Conservation (phyloP, 2,329 filamentous ascomycete species). For the Colletotrichum tabaci region DNA sequence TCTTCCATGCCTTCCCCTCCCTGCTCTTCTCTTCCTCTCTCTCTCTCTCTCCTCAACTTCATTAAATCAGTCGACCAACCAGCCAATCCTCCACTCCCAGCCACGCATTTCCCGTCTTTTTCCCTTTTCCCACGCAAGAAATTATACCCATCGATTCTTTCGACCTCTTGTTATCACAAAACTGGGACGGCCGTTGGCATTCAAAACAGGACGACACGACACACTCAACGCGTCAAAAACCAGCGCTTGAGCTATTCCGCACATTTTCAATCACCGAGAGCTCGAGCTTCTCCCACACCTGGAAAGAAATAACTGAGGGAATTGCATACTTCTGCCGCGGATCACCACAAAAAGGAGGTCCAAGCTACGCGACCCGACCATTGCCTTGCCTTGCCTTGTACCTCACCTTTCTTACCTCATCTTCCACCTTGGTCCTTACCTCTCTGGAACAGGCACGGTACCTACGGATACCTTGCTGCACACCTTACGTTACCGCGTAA, state of each 20-base stretch:
- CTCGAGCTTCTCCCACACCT: constrained; percentile 21
- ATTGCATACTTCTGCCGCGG: constrained; percentile 31
- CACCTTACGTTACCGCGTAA: constrained; percentile 39
- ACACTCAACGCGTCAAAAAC: constrained; percentile 36
- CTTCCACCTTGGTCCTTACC: constrained; percentile 28
- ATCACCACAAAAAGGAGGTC: constrained; percentile 33
- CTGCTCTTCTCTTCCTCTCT: constrained; percentile 26
- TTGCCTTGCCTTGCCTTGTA: constrained; percentile 19
- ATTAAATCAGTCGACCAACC: constrained; percentile 19
- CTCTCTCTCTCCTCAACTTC: constrained; percentile 12
- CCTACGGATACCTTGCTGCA: constrained; percentile 30
- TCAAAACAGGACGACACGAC: constrained; percentile 29
- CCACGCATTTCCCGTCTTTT: constrained; percentile 18
- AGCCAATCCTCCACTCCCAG: constrained; percentile 30
- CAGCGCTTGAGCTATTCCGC: constrained; percentile 8
- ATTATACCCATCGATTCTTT: background rate
- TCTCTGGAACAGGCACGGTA: constrained; percentile 29
- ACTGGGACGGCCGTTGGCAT: constrained; percentile 1
- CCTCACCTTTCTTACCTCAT: constrained; percentile 12
- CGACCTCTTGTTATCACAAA: background rate
- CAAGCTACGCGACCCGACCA: constrained; percentile 34
- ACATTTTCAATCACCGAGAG: background rate
- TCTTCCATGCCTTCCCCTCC: constrained; percentile 18
- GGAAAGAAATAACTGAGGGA: constrained; percentile 17
- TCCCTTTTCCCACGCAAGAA: constrained; percentile 5